A percentile compares a stretch with the other conserved stretches of the same genome.
Evolutionary conservation across 768 basidiomycete genomes (phyloP).

Genomic region (Kondoa malvinella): DNA sequence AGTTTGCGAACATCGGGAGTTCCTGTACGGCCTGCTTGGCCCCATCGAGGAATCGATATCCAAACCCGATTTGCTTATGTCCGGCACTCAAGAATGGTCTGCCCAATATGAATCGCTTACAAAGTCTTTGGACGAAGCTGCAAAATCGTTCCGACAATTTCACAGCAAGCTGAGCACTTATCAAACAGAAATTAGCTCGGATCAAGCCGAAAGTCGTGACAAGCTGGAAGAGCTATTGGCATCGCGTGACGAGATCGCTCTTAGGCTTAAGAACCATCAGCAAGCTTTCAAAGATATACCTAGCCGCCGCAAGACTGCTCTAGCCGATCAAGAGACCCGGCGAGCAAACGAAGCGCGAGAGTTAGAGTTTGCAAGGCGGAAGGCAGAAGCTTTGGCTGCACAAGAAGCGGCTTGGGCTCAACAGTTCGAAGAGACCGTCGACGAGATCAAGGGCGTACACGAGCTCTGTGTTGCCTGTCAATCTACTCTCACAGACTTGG

Average conservation of each 20-base stretch:
- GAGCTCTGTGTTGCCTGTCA: background rate
- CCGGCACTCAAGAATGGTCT: background rate
- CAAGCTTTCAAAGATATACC: no score
- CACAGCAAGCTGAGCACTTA: background rate
- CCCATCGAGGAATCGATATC: no score
- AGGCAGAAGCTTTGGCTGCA: background rate
- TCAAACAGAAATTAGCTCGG: background rate
- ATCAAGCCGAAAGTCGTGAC: no score
- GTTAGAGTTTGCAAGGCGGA: background rate
- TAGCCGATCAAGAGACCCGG: background rate
- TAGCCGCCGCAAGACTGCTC: background rate
- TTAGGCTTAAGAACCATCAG: no score
- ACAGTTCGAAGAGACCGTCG: background rate
- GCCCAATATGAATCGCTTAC: background rate
- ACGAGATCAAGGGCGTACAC: slow-evolving; percentile 11
- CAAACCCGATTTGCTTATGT: background rate
- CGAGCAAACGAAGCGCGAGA: background rate
- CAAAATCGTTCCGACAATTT: background rate
- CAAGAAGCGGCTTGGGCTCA: background rate
- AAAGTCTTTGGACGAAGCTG: background rate
- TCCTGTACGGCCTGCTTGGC: no score
- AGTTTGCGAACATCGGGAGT: no score
- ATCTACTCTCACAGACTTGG: background rate
- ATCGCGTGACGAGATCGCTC: no score
- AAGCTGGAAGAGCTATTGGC: no score